Conservation (phyloP, 106 monocot genomes). For the Iris macrosiphon region DNA sequence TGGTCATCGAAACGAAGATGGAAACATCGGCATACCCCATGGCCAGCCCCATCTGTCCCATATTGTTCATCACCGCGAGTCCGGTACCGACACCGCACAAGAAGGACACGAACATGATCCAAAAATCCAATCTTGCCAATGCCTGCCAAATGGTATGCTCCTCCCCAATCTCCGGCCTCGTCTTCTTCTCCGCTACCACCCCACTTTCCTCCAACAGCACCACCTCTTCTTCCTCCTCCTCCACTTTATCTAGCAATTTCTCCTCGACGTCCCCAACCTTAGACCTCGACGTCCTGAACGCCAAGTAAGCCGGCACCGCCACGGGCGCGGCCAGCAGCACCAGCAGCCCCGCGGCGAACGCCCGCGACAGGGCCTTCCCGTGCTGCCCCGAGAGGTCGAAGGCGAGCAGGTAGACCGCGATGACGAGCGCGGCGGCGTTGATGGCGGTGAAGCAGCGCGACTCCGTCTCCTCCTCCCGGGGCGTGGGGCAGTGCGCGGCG, state of each 20-base stretch:
- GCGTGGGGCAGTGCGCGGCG: neutral
- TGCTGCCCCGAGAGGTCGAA: constrained; percentile 57
- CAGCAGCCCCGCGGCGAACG: constrained; percentile 48
- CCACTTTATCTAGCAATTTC: constrained; percentile 5
- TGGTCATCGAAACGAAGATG: constrained; percentile 55
- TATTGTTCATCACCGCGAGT: constrained; percentile 94
- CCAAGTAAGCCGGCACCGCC: constrained; percentile 40
- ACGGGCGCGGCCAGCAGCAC: constrained; percentile 56
- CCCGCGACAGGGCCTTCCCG: constrained; percentile 18
- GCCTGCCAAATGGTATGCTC: constrained; percentile 76
- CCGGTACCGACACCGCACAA: constrained; percentile 90
- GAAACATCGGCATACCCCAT: constrained; percentile 74
- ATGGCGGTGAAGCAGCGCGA: constrained; percentile 45
- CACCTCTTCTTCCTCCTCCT: neutral
- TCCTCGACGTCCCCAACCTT: constrained; percentile 3
- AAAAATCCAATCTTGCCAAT: constrained; percentile 53
- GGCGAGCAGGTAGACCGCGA: constrained; percentile 67
- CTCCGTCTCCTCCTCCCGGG: constrained; percentile 10
- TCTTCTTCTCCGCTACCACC: neutral
- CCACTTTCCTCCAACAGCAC: neutral
- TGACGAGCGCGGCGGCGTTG: constrained; percentile 57
- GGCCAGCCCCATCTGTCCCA: constrained; percentile 40
- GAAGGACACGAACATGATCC: constrained; percentile 86
- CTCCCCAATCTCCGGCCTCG: constrained; percentile 52
- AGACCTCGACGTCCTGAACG: constrained; percentile 5